Base-by-base conservation (phyloP, 129 eudicot genomes). In the Apium graveolens region DNA sequence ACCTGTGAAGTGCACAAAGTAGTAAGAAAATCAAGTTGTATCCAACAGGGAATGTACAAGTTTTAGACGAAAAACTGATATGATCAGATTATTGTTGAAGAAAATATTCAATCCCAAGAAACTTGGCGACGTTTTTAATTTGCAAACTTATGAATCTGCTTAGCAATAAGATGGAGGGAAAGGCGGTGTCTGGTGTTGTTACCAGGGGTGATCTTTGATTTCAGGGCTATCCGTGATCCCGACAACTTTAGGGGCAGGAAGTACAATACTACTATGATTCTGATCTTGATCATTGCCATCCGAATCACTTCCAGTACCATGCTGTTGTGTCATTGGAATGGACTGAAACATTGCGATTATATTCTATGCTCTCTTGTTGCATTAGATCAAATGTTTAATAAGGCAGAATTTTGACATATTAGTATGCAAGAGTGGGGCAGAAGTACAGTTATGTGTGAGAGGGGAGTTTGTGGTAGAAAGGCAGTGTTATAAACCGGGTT, bases 141-240 rank as follows among this genome's bases (percentile, higher is more conserved):
- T 21, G 48, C 48, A 39, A 71, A 42, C 11, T 71, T 17, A 1
- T 39, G 26, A 39, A 1, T 24, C 49, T 71, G 73, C 16, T 70
- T 38, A 71, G 34, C 49, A 71, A 43, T 24, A 37, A 26, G 11
- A 71, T 11, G 35, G 76, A 29, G 41, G 78, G 16, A 29, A 34
- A 29, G 77, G 9, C 57, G 78, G 65, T 9, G 4, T 57, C 3
- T 43, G 78, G 11, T 14, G 20, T 38, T 63, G 65, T 81, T 89
- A 88, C 97, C 97, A 88, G 62, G 93, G 88, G 38, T 85, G 80
- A 69, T 85, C 96, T 70, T 78, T 90, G 82, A 84, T 92, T 80
- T 86, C 93, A 32, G 88, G 84, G 78, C 82, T 84, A 79, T 88
- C 87, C 13, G 79, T 91, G 20, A 41, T 76, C 27, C 88, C 35